A percentile compares a stretch with the other conserved stretches of the same genome.
These are phyloP conservation scores for Populus euphratica DNA, from an alignment of 345 rosid species.

Conservation along the genomic window DNA sequence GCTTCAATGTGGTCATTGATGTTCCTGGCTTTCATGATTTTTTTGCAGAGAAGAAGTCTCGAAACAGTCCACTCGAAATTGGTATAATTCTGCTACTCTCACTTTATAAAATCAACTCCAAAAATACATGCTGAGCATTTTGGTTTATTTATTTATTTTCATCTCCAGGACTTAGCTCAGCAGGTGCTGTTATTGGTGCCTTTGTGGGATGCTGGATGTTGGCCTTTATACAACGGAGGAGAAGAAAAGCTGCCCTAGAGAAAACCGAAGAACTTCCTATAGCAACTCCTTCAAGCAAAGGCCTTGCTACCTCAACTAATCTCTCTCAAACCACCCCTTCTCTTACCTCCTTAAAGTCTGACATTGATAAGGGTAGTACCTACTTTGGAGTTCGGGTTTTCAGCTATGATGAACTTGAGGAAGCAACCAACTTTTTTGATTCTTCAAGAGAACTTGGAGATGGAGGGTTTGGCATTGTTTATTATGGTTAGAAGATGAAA, in stretches of 20 bases:
- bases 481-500: conserved; percentile 47
- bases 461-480: conserved; percentile 88
- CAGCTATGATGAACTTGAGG: conserved; percentile 62
- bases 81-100: conserved; percentile 25
- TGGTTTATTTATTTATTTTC: too few relatives aligned
- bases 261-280: conserved; percentile 36
- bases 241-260: conserved; percentile 27
- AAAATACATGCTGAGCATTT: not conserved
- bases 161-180: conserved; percentile 38
- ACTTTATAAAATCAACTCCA: not conserved
- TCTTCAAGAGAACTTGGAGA: conserved; percentile 76
- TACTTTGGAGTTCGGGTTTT: conserved; percentile 75
- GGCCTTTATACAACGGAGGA: conserved; percentile 26
- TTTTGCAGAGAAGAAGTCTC: conserved; percentile 22
- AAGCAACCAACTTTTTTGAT: conserved; percentile 69
- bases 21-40: not conserved
- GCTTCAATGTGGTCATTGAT: not conserved
- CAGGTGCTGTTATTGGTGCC: conserved; percentile 23
- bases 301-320: conserved; percentile 37
- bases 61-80: not conserved
- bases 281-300: conserved; percentile 38
- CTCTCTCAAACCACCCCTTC: conserved; percentile 50
- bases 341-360: conserved; percentile 40
- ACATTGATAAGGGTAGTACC: conserved; percentile 44
- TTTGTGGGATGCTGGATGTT: conserved; percentile 22